Evolutionary conservation across 2,329 filamentous ascomycete species (phyloP).

Genomic region (Claviceps fusiformis): DNA sequence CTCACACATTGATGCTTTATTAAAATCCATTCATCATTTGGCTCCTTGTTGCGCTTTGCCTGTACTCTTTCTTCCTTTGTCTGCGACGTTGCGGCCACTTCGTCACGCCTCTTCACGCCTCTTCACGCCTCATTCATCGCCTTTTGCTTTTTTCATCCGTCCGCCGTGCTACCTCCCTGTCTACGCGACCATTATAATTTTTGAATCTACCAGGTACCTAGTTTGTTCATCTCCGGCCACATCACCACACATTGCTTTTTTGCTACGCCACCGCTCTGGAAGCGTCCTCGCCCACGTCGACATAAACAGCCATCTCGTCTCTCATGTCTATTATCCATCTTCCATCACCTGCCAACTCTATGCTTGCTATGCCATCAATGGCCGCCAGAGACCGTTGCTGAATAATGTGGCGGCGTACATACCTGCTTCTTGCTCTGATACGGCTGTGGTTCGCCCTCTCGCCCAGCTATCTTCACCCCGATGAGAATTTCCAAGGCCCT

Average conservation of each 20-base stretch:
- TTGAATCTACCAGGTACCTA: not conserved
- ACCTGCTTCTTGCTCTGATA: conserved; percentile 71
- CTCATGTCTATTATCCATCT: conserved; percentile 8
- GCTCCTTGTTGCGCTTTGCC: not conserved
- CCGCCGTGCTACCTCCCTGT: not conserved
- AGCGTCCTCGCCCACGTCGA: conserved; percentile 2
- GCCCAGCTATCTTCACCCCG: conserved; percentile 92
- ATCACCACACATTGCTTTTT: conserved; percentile 1
- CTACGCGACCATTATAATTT: not conserved
- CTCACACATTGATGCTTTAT: not conserved
- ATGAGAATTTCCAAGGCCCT: conserved; percentile 97
- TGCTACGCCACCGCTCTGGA: conserved; percentile 4
- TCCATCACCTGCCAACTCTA: conserved; percentile 9
- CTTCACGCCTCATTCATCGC: not conserved
- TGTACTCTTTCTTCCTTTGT: not conserved
- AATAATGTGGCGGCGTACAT: conserved; percentile 80
- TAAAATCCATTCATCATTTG: not conserved
- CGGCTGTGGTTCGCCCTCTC: conserved; percentile 89
- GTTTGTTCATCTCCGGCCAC: not conserved
- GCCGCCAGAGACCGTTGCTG: conserved; percentile 6
- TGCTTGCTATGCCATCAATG: conserved; percentile 14
- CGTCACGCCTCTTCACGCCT: no score
- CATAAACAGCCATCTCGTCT: conserved; percentile 4
- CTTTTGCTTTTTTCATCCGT: not conserved
- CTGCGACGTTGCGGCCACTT: not conserved